These are phyloP conservation scores for Ceratopteris richardii DNA, from an alignment of 75 land plant species.

Conservation along the genomic window DNA sequence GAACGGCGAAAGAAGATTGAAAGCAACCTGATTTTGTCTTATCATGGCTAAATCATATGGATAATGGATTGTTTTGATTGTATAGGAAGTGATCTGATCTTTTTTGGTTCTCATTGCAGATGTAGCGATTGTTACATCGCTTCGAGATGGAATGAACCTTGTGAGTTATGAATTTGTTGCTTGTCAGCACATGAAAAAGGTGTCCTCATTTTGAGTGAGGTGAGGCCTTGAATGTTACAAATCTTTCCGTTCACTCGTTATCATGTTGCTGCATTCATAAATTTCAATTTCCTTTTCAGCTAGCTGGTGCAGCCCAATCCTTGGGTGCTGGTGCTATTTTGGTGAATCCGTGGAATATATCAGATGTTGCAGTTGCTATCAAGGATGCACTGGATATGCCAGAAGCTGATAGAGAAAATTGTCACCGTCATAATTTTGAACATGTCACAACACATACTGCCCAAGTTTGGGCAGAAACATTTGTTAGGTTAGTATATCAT, in stretches of 20 bases:
- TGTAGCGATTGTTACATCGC: slow-evolving; percentile 88
- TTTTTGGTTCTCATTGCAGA: slow-evolving; percentile 27
- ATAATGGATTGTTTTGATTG: no score
- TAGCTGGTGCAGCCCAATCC: slow-evolving; percentile 99
- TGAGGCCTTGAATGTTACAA: slow-evolving; percentile 15
- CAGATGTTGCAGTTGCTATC: slow-evolving; percentile 82
- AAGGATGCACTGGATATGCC: slow-evolving; percentile 71
- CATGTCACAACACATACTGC: slow-evolving; percentile 97
- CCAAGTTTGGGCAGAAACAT: slow-evolving; percentile 95
- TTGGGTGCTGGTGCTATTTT: slow-evolving; percentile 97
- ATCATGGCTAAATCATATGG: no score
- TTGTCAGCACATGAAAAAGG: slow-evolving; percentile 94
- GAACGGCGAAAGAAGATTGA: no score
- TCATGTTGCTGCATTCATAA: no score
- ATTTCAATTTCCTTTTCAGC: slow-evolving; percentile 26
- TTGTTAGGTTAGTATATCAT: slow-evolving; percentile 54
- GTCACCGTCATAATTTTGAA: slow-evolving; percentile 77
- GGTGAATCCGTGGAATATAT: slow-evolving; percentile 98
- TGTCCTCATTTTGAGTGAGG: slow-evolving; percentile 92
- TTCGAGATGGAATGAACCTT: slow-evolving; percentile 99
- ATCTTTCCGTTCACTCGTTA: not conserved
- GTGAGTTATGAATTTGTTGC: slow-evolving; percentile 99
- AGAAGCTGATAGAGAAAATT: slow-evolving; percentile 78
- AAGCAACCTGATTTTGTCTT: no score
- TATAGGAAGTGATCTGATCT: no score